These are phyloP conservation scores for Backusella parvicylindrica DNA, from an alignment of 192 early-diverging fungal genomes.

Conservation along the genomic window DNA sequence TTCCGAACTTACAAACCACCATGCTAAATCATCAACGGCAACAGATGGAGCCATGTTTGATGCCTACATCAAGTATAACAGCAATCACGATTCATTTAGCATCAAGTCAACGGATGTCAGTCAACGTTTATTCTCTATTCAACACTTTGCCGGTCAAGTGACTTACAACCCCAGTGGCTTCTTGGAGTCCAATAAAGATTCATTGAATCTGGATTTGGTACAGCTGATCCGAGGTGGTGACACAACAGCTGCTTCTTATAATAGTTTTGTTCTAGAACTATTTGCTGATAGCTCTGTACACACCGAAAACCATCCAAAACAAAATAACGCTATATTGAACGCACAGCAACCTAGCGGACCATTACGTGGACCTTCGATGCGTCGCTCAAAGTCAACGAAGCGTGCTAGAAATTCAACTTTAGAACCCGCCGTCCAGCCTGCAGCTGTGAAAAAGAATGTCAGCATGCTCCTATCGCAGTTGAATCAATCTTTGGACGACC, in stretches of 20 bases:
- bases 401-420: not conserved
- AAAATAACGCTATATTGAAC: slow-evolving; percentile 67
- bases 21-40: slow-evolving; percentile 46
- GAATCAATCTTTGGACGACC: slow-evolving; percentile 64
- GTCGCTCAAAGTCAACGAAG: slow-evolving; percentile 38
- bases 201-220: slow-evolving; percentile 80
- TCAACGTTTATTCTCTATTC: slow-evolving; percentile 67
- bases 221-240: slow-evolving; percentile 73
- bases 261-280: slow-evolving; percentile 71
- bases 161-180: slow-evolving; percentile 65
- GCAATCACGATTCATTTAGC: slow-evolving; percentile 45
- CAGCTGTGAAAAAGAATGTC: slow-evolving; percentile 39
- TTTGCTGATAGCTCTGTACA: slow-evolving; percentile 71
- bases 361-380: slow-evolving; percentile 62
- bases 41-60: slow-evolving; percentile 52
- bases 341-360: slow-evolving; percentile 75
- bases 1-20: slow-evolving; percentile 56
- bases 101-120: slow-evolving; percentile 32
- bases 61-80: slow-evolving; percentile 49
- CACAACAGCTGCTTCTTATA: slow-evolving; percentile 55
- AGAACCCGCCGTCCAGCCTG: not conserved
- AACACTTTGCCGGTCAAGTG: slow-evolving; percentile 75
- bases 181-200: slow-evolving; percentile 75
- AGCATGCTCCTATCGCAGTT: slow-evolving; percentile 61
- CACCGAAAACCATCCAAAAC: slow-evolving; percentile 81